Base-by-base conservation (phyloP, 192 early-diverging fungal species). In the Coemansia sp. region DNA sequence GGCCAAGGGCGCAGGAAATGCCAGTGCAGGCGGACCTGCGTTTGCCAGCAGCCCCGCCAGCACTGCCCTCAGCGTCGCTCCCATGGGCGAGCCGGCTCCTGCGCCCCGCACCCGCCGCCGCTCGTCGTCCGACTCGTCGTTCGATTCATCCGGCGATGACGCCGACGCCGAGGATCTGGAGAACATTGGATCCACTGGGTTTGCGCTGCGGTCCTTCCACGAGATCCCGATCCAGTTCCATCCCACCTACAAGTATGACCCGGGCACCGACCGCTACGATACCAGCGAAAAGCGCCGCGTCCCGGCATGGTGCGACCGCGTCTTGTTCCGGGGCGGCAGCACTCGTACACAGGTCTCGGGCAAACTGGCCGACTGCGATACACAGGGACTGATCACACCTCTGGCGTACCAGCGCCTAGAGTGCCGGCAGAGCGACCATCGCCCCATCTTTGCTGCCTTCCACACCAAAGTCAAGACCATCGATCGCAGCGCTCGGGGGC, bases 231-330 rank as follows among this genome's bases (percentile, higher is more conserved):
- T 94, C 31, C 51, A 44, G 22, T 99, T 99, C 68, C 82, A 76
- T 7, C 96, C 96, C 0, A 99, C 96, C 2, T 99, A 97, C 83
- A 99, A 99, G 69, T 98, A 92, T 60, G 87, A 99, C 52, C 80
- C 79, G 4, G 86, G 86, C 13, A 86, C 84, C 12, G 79, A 89
- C 26, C 64, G 61, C 9, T 99, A 94, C 51, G 96, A 99, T 56
- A 82, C 85, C 5, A 90, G 86, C 31, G 94, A 96, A 34, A 99
- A 99, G 77, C 82, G 85, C 47, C 80, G 96, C 20, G 82, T 84
- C 3, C 96, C 96, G 1, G 86, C 91, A 8, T 99, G 91, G 89
- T 98, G 95, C 61, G 96, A 99, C 76, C 83, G 96, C 39, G 80
- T 98, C 22, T 58, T 90, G 16, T 87, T 74, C 53, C 72, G 83